Percentiles rank a stretch among this genome's conserved stretches.
Conservation (phyloP, 495 filamentous ascomycete species). For the Staphylotrichum tortipilum region DNA sequence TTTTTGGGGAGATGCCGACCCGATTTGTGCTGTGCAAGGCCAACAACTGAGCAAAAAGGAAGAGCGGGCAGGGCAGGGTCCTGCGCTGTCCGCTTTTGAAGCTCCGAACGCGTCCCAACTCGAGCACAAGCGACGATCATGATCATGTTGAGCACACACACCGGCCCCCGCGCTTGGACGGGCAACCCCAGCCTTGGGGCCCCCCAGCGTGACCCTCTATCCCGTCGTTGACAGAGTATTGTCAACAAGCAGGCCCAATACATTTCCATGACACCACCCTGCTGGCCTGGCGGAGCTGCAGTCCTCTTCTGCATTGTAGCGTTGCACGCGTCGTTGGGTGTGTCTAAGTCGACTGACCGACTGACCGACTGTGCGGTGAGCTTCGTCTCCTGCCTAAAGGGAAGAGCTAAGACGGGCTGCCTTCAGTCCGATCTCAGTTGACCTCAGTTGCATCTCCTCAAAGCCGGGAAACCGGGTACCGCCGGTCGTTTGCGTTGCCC, state of each 20-base stretch:
- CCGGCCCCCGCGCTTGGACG: background rate
- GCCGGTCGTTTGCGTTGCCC: too few relatives aligned
- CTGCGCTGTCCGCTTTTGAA: background rate
- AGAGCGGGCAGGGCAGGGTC: background rate
- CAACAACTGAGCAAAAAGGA: too few relatives aligned
- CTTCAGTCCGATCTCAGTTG: constrained; percentile 7
- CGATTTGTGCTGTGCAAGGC: too few relatives aligned
- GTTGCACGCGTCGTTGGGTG: background rate
- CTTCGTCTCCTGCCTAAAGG: constrained; percentile 8
- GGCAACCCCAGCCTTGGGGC: too few relatives aligned
- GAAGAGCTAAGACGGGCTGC: constrained; percentile 4
- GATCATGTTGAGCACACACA: background rate
- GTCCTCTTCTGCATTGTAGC: background rate
- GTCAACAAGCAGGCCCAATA: too few relatives aligned
- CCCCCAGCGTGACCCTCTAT: background rate
- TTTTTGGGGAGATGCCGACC: too few relatives aligned
- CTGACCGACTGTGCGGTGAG: too few relatives aligned
- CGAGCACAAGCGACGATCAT: background rate
- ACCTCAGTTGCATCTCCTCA: too few relatives aligned
- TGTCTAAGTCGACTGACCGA: too few relatives aligned
- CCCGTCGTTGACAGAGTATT: too few relatives aligned
- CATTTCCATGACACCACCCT: background rate
- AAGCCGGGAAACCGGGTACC: too few relatives aligned
- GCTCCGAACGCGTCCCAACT: background rate
- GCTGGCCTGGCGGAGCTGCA: constrained; percentile 1